Conservation (phyloP, 1,284 basidiomycete genomes). For the Trichosporon coremiiforme region DNA sequence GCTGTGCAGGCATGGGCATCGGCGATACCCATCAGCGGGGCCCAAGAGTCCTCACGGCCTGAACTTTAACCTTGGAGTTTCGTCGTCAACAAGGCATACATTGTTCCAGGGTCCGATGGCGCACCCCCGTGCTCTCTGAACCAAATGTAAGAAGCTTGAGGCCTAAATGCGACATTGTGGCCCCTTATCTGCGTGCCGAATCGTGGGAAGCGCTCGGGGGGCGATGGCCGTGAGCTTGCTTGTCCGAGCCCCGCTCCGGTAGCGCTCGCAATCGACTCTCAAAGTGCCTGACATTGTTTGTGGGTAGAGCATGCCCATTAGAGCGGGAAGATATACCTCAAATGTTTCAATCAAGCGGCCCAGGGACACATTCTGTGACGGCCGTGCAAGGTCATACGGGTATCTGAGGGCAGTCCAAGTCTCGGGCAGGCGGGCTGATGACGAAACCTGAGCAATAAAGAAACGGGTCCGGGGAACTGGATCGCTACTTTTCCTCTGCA, state of each 20-base stretch:
- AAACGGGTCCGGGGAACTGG: conserved; percentile 4
- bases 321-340: not conserved
- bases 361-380: conserved; percentile 1
- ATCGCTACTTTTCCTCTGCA: not conserved
- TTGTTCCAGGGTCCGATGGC: not conserved
- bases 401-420: not conserved
- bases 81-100: not conserved
- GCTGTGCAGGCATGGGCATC: not conserved
- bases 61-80: conserved; percentile 10
- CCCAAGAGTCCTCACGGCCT: not conserved
- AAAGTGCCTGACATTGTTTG: not conserved
- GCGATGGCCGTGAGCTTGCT: not conserved
- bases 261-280: not conserved
- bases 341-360: not conserved
- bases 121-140: not conserved
- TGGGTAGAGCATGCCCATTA: not conserved
- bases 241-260: not conserved
- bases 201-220: not conserved
- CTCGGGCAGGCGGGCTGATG: not conserved
- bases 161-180: not conserved
- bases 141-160: conserved; percentile 5
- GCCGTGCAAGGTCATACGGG: not conserved
- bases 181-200: conserved; percentile 4
- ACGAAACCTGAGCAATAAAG: not conserved
- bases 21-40: not conserved